Evolutionary conservation across 805 yeast genomes (phyloP), one percentile per base, ranked within the genome.

Genomic region (Kockiozyma suomiensis): DNA sequence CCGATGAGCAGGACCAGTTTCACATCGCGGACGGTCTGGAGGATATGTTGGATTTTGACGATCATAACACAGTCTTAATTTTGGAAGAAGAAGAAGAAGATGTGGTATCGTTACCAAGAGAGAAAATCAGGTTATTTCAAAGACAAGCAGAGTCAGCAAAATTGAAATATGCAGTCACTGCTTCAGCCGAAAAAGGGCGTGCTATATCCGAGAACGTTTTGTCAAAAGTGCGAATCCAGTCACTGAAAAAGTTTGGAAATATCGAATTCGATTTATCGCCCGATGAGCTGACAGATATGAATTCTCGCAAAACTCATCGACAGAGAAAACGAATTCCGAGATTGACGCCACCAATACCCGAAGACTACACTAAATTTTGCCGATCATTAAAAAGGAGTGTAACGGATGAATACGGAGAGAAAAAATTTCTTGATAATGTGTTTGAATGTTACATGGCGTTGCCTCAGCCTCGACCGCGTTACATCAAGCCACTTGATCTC

Each of bases 401-500:
- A 15, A 26, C n/a, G n/a, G 21, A 45, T 6, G n/a, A 26, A 32
- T 25, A 23, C 3, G 40, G 13, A 17, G 28, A 6, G 38, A 49
- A 53, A 30, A 13, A 17, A 8, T 10, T 40, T 5, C 46, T 62
- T 21, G 50, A 46, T 15, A 28, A 40, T 10, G 45, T 56, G 25
- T 57, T 42, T 51, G 53, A 59, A 1, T 69, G 68, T 2, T 75
- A 74, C 59, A 41, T 66, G 13, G 28, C 53, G 1, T 56, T 76
- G 4, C 79, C 80, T 2, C 45, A 59, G 19, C 77, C 76, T 12
- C 71, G 71, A 33, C 75, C 78, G 4, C 50, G 62, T 13, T 70
- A 70, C 45, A 68, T 76, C 19, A 58, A 64, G 4, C 61, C 70
- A 0, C 60, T 50, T 8, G 74, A 75, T 56, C 65, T 76, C 25